These are phyloP conservation scores for Sugiyamaella xylanicola DNA, from an alignment of 1,139 yeast genomes.

Conservation along the genomic window DNA sequence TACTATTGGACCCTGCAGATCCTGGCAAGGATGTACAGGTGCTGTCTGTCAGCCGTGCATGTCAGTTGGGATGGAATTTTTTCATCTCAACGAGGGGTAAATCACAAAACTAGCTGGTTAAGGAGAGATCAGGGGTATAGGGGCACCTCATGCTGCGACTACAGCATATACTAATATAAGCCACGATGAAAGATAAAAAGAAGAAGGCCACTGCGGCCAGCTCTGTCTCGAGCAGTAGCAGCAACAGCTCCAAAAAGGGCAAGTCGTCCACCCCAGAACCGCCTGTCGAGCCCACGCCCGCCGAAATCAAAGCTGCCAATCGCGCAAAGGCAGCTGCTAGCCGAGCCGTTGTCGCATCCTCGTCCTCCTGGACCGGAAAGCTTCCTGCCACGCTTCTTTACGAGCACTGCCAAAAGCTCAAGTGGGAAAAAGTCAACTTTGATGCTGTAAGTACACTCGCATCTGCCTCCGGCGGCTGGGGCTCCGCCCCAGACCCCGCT, in stretches of 20 bases:
- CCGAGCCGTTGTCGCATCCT: conserved; percentile 52
- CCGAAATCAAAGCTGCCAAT: conserved; percentile 18
- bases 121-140: too few species aligned
- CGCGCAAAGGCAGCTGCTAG: conserved; percentile 26
- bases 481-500: neutral
- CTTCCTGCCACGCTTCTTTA: conserved; percentile 83
- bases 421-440: conserved; percentile 85
- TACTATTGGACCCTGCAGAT: neutral
- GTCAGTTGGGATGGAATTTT: too few species aligned
- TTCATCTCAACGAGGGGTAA: too few species aligned
- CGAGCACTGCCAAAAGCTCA: conserved; percentile 84
- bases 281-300: conserved; percentile 6
- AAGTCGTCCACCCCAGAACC: conserved; percentile 1
- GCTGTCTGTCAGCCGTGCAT: neutral
- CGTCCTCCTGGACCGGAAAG: conserved; percentile 89
- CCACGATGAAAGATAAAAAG: conserved; percentile 13
- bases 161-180: neutral
- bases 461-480: neutral
- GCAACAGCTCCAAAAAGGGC: conserved; percentile 1
- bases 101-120: too few species aligned
- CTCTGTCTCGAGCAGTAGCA: neutral
- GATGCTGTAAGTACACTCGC: conserved; percentile 56
- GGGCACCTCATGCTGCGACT: too few species aligned
- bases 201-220: conserved; percentile 1
- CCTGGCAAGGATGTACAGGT: neutral